Base-by-base conservation (phyloP, 345 rosid genomes). In the Microcos paniculata region DNA sequence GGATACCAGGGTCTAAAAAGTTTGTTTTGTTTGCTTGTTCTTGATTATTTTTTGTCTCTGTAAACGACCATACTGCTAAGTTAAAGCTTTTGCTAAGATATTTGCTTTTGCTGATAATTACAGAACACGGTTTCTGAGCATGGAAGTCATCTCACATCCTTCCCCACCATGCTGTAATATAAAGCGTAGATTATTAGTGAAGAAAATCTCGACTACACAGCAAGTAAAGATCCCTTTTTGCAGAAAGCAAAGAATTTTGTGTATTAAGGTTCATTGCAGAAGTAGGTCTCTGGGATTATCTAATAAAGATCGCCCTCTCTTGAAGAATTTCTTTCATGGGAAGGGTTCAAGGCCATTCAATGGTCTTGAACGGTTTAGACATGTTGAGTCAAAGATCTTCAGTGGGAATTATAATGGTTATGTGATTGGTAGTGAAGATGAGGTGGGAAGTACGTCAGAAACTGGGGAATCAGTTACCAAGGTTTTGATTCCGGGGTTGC, bases 401-500 rank as follows among this genome's bases (percentile, higher is more conserved):
- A 80, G 77, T 71, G 89, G 87, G 46, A 83, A 79, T 30, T 70
- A 78, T 66, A 77, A 86, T 77, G 84, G 86, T 33, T 89, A 88
- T 73, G 91, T 91, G 67, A 83, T 88, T 74, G 89, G 83, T 61
- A 83, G 83, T 76, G 90, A 87, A 43, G 85, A 87, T n/a, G 89
- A 77, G 10, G 73, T 82, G 8, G 87, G 75, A 46, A 81, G 75
- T 40, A 55, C 78, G 40, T 12, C 86, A 1, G 79, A 68, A 57
- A 80, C 84, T 67, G 77, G 82, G 73, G 81, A 86, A 31, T 81
- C 89, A 0, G 51, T 52, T 1, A 55, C 86, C 1, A 93, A 85
- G 77, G 84, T 90, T 81, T 84, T 84, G 73, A 88, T 96, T 80
- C 94, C 94, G 2, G 96, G 92, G 35, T 75, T 91, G 84, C 96